Base-by-base conservation (phyloP, 768 basidiomycete species). In the Mycena pura region DNA sequence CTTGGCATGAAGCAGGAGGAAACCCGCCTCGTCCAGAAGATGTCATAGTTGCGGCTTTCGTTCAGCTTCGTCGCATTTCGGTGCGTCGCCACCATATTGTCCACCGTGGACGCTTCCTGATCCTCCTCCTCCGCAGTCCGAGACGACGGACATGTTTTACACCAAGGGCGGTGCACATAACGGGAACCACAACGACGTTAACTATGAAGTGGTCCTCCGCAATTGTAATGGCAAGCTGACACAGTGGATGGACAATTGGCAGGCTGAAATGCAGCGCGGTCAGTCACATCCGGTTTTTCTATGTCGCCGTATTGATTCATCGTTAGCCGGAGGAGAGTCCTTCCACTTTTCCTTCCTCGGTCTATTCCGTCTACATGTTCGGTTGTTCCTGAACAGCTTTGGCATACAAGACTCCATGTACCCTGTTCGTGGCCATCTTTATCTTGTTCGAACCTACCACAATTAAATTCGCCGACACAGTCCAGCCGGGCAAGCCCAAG, bases 341-440 rank as follows among this genome's bases (percentile, higher is more conserved):
- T 94, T 94, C 72, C 92, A 94, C 72, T 83, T 84, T 55, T 87
- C 87, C 9, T 86, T 93, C 73, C 80, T 94, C 21, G 85, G 75
- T 67, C 84, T 91, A 68, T 94, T 93, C 80, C 83, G 90, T 47
- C 78, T 92, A 29, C 85, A 94, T 70, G 89, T 92, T 49, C 82
- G 89, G 61, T 80, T 95, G 48, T 94, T 93, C 76, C 74, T 94
- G 71, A 94, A 94, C 73, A 91, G 90, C 64, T 91, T 93, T 72
- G 92, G 90, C 25, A 86, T 93, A 46, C 87, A 90, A 66, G 81
- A 83, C 19, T 82, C 85, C 32, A 80, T 88, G 73, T 72, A 78
- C 52, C 80, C 86, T 51, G 89, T 85, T 67, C 68, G 84, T 77
- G 58, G 50, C 27, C 36, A n/a, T 25, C 50, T 32, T 43, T 39